Evolutionary conservation across 441 rosid species (phyloP).

Genomic region (Corymbia calophylla): DNA sequence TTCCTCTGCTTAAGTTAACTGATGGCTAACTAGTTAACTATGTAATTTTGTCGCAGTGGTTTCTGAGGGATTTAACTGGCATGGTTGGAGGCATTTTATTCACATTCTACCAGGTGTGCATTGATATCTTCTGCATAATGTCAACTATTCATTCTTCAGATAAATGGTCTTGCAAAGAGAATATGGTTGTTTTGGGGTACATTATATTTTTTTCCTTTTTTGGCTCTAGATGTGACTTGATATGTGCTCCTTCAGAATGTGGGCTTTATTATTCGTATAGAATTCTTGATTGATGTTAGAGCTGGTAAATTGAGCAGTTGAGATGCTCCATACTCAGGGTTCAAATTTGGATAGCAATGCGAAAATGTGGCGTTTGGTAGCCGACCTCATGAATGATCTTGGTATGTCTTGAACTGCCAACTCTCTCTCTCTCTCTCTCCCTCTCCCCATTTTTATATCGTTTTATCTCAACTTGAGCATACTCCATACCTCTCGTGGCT

Average conservation of each 20-base stretch:
- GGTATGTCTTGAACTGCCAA: constrained; percentile 30
- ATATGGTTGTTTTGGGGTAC: background rate
- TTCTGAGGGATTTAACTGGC: constrained; percentile 90
- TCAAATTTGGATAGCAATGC: constrained; percentile 91
- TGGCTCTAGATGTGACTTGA: background rate
- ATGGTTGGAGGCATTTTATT: constrained; percentile 94
- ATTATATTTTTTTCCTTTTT: background rate
- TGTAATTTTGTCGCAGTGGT: constrained; percentile 54
- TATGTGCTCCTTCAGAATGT: background rate
- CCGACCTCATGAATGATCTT: constrained; percentile 93
- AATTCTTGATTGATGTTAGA: background rate
- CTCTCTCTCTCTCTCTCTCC: background rate
- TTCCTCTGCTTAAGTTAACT: background rate
- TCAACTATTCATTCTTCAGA: background rate
- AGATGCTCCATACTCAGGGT: constrained; percentile 40
- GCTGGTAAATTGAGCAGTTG: background rate
- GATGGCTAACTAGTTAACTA: background rate
- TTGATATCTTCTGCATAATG: background rate
- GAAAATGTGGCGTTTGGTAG: constrained; percentile 96
- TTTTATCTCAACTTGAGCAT: background rate
- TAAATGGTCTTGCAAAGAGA: background rate
- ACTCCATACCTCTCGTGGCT: background rate
- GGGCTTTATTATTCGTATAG: background rate
- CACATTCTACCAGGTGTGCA: constrained; percentile 82
- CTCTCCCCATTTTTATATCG: background rate